Evolutionary conservation across 2,329 filamentous ascomycete species (phyloP).

Genomic region (Fusarium sublunatum): DNA sequence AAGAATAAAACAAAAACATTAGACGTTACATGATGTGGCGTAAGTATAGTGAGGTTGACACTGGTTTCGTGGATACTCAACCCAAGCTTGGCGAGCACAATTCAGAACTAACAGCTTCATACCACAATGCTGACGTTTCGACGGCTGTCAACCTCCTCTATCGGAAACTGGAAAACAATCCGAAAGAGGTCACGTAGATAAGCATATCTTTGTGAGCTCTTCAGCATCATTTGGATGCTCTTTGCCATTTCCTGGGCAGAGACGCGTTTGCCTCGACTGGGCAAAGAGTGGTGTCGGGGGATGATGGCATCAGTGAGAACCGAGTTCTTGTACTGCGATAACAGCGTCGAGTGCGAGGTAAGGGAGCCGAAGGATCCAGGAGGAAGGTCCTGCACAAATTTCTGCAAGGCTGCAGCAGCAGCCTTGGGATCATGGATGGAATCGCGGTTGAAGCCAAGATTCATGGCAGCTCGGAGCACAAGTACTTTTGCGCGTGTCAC

Average conservation of each 20-base stretch:
- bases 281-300: constrained; percentile 54
- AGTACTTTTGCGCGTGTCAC: constrained; percentile 81
- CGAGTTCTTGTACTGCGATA: constrained; percentile 84
- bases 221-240: constrained; percentile 80
- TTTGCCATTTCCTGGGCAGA: constrained; percentile 81
- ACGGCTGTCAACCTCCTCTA: constrained; percentile 79
- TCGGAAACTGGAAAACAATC: constrained; percentile 84
- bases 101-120: constrained; percentile 14
- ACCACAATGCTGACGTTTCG: constrained; percentile 73
- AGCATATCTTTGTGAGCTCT: constrained; percentile 73
- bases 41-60: constrained; percentile 9
- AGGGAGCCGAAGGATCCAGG: constrained; percentile 81
- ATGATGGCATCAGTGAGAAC: constrained; percentile 77
- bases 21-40: constrained; percentile 20
- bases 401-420: constrained; percentile 69
- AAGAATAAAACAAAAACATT: constrained; percentile 32
- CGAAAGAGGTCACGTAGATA: constrained; percentile 87
- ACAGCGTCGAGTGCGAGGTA: constrained; percentile 75
- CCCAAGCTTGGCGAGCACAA: constrained; percentile 1
- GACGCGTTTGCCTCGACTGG: constrained; percentile 67
- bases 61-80: neutral
- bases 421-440: constrained; percentile 57
- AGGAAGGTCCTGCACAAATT: constrained; percentile 80
- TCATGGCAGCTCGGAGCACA: constrained; percentile 86
- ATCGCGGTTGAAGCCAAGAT: constrained; percentile 79